Evolutionary conservation across 441 rosid species (phyloP).

Genomic region (Pelargonium myrrhifolium): DNA sequence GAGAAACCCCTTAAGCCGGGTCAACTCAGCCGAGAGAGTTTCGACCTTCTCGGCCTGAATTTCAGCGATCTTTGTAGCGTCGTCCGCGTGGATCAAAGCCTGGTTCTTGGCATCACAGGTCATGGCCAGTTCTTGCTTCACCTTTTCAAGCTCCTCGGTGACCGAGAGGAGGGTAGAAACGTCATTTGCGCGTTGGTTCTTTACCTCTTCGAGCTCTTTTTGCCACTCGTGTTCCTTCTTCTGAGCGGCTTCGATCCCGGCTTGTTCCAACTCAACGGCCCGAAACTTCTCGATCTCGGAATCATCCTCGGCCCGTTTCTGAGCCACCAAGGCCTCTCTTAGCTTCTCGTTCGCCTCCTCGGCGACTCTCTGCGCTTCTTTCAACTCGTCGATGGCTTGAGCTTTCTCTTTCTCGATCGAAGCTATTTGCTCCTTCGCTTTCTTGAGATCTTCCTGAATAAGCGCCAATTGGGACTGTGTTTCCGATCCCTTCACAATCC

Average conservation of each 20-base stretch:
- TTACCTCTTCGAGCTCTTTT: constrained; percentile 63
- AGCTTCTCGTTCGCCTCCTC: constrained; percentile 74
- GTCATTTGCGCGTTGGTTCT: constrained; percentile 74
- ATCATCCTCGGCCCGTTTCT: constrained; percentile 70
- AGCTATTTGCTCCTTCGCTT: constrained; percentile 60
- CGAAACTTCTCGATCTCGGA: constrained; percentile 78
- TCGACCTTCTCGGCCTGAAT: constrained; percentile 70
- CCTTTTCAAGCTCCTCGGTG: constrained; percentile 57
- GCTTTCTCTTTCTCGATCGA: constrained; percentile 66
- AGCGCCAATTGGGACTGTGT: constrained; percentile 51
- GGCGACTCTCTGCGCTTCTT: constrained; percentile 51
- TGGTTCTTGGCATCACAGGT: constrained; percentile 69
- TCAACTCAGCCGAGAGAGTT: constrained; percentile 58
- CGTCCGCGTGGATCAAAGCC: constrained; percentile 73
- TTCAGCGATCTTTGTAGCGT: constrained; percentile 82
- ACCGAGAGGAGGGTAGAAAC: constrained; percentile 66
- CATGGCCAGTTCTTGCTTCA: constrained; percentile 67
- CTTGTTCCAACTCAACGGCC: constrained; percentile 73
- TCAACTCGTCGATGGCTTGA: constrained; percentile 54
- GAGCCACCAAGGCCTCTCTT: constrained; percentile 70
- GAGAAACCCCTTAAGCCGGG: constrained; percentile 49
- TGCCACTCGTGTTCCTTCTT: constrained; percentile 60
- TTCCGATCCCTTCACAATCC: constrained; percentile 9
- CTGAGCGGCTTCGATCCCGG: constrained; percentile 74
- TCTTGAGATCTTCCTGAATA: constrained; percentile 73